Evolutionary conservation across 2,329 filamentous ascomycete species (phyloP), one percentile per base, ranked within the genome.

Genomic region (Clarireedia homoeocarpa): DNA sequence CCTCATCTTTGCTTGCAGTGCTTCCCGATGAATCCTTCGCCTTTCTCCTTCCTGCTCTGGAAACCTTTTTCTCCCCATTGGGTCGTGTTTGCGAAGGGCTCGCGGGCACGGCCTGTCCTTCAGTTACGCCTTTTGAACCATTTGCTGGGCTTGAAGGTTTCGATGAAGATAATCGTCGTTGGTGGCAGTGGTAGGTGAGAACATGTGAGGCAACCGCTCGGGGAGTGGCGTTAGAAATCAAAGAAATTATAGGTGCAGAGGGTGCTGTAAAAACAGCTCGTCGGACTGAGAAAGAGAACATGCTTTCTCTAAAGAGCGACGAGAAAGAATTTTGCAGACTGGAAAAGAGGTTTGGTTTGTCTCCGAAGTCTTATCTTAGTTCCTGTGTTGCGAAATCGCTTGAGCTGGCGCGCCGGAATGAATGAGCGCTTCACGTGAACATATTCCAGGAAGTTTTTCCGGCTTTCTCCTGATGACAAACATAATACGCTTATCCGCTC

Each of bases 41-140:
- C 72, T 82, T 84, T 67, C 78, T 77, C 71, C 78, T 83, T 44
- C 66, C 63, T 40, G 62, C 56, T 46, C 67, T 62, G n/a, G 63
- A 65, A 63, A 62, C 24, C 77, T 78, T 72, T 78, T 82, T 70
- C 48, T 65, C 64, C 38, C 53, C 53, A 44, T 64, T 59, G 27
- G 57, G 39, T 52, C 58, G 56, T 40, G 60, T 46, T 65, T 56
- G 63, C 61, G 55, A 55, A 62, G 58, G 63, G 55, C 55, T 49
- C 65, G 53, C 48, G 55, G 59, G 60, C 54, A 58, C 62, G 34
- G 40, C 39, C 56, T 53, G 26, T 14, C 48, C 27, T 27, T 48
- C 46, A 14, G 46, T 14, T 27, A 48, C 27, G 10, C 46, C 46
- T 27, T 48, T 34, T 7, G 36, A 49, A 34, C 34, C 68, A 64